Evolutionary conservation across 805 yeast genomes (phyloP).

Genomic region (Yamadazyma phyllophila): DNA sequence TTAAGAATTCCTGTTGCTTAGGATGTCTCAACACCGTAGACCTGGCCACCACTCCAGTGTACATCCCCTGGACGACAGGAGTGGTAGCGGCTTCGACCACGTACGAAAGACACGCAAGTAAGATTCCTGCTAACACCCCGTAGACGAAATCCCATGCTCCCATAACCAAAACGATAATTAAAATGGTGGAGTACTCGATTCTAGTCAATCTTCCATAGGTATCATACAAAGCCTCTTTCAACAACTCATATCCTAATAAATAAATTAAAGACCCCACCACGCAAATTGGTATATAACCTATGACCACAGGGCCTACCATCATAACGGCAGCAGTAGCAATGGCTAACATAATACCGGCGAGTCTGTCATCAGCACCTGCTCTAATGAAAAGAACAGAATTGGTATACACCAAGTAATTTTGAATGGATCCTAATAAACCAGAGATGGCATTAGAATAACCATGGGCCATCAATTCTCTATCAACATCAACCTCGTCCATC

Average conservation of each 20-base stretch:
- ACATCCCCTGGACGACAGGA: constrained; percentile 77
- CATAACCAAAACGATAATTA: constrained; percentile 89
- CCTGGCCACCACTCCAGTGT: constrained; percentile 83
- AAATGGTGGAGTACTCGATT: constrained; percentile 81
- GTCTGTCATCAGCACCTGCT: constrained; percentile 88
- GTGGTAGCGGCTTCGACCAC: constrained; percentile 87
- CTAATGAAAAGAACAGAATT: constrained; percentile 87
- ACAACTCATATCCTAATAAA: constrained; percentile 83
- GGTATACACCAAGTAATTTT: constrained; percentile 92
- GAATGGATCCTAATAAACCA: constrained; percentile 84
- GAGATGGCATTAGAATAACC: constrained; percentile 86
- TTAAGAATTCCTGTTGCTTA: constrained; percentile 78
- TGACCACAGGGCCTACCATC: constrained; percentile 87
- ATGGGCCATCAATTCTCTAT: constrained; percentile 90
- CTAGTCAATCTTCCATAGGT: constrained; percentile 71
- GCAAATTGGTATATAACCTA: constrained; percentile 91
- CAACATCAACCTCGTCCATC: constrained; percentile 84
- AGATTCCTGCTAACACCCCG: constrained; percentile 87
- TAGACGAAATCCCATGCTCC: constrained; percentile 93
- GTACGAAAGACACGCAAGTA: constrained; percentile 91
- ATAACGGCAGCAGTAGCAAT: constrained; percentile 75
- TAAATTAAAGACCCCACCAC: constrained; percentile 94
- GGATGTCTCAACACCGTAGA: constrained; percentile 93
- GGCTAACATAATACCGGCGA: constrained; percentile 89
- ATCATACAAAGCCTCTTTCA: constrained; percentile 83